Percentiles rank a stretch among this genome's conserved stretches.
phyloP scores from a whole-genome alignment of 345 rosid species.

The Euphorbia lathyris region DNA sequence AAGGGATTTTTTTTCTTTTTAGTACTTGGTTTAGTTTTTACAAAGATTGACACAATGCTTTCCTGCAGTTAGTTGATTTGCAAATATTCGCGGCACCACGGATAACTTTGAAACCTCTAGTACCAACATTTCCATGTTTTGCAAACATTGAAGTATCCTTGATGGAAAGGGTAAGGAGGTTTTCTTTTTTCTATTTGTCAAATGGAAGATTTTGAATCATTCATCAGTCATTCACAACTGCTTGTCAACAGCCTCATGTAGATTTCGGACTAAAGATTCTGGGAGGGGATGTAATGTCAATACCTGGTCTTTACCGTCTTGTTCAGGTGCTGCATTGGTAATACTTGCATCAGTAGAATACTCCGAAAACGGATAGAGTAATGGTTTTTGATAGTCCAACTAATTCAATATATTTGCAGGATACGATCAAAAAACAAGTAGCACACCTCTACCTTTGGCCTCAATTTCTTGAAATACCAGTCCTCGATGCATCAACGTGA shows the following conservation, averaged over 20 bases:
- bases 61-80: slow-evolving; percentile 58
- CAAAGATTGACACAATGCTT: slow-evolving; percentile 21
- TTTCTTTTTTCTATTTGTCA: background rate
- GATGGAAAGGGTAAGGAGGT: slow-evolving; percentile 55
- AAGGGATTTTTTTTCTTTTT: too few species aligned
- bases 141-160: slow-evolving; percentile 53
- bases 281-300: slow-evolving; percentile 83
- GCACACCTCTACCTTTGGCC: slow-evolving; percentile 73
- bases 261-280: slow-evolving; percentile 70
- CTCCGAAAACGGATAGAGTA: slow-evolving; percentile 1
- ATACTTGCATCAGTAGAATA: slow-evolving; percentile 37
- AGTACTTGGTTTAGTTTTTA: slow-evolving; percentile 6
- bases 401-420: slow-evolving; percentile 34
- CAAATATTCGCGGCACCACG: slow-evolving; percentile 51
- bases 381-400: background rate
- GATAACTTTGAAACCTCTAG: slow-evolving; percentile 65
- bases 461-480: slow-evolving; percentile 53
- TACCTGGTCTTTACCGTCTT: slow-evolving; percentile 68
- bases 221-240: background rate
- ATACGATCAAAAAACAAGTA: slow-evolving; percentile 49
- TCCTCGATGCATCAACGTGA: slow-evolving; percentile 61
- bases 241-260: slow-evolving; percentile 56
- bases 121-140: slow-evolving; percentile 77
- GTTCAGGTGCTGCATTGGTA: slow-evolving; percentile 75
- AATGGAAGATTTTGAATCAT: background rate